phyloP scores from a whole-genome alignment of 768 basidiomycete genomes.

The Sistotremastrum niveocremeum region DNA sequence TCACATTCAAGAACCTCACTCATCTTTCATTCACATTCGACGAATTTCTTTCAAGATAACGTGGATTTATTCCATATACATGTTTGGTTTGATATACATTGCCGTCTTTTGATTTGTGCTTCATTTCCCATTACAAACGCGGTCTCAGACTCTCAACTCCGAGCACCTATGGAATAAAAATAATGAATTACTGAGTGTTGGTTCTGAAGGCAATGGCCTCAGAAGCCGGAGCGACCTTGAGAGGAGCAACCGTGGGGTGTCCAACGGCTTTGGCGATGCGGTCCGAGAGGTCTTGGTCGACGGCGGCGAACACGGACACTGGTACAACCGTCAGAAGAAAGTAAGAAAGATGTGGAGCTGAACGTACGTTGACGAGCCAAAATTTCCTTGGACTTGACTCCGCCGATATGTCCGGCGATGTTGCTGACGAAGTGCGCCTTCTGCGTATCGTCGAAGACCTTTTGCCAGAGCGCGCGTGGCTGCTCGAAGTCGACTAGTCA shows the following conservation, averaged over 20 bases:
- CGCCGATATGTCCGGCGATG: constrained; percentile 46
- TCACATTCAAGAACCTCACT: too few relatives aligned
- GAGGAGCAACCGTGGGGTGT: constrained; percentile 40
- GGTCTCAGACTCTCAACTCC: too few relatives aligned
- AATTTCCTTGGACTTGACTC: constrained; percentile 46
- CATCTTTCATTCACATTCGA: too few relatives aligned
- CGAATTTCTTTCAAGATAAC: too few relatives aligned
- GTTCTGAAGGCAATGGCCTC: constrained; percentile 41
- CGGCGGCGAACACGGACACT: constrained; percentile 72
- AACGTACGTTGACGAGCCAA: constrained; percentile 54
- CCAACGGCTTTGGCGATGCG: constrained; percentile 68
- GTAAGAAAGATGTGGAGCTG: not conserved
- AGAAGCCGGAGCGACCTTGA: constrained; percentile 44
- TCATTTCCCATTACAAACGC: too few relatives aligned
- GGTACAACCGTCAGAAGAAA: not conserved
- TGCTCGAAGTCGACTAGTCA: constrained; percentile 71
- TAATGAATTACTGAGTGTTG: not conserved
- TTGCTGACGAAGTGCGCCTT: constrained; percentile 54
- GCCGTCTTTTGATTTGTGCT: too few relatives aligned
- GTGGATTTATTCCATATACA: too few relatives aligned
- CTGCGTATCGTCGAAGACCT: constrained; percentile 51
- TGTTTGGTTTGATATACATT: too few relatives aligned
- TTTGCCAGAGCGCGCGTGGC: constrained; percentile 54
- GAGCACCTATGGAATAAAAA: too few relatives aligned
- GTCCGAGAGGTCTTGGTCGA: constrained; percentile 62